phyloP scores from a whole-genome alignment of 768 basidiomycete genomes.

The Neoboletus brunneissimus region DNA sequence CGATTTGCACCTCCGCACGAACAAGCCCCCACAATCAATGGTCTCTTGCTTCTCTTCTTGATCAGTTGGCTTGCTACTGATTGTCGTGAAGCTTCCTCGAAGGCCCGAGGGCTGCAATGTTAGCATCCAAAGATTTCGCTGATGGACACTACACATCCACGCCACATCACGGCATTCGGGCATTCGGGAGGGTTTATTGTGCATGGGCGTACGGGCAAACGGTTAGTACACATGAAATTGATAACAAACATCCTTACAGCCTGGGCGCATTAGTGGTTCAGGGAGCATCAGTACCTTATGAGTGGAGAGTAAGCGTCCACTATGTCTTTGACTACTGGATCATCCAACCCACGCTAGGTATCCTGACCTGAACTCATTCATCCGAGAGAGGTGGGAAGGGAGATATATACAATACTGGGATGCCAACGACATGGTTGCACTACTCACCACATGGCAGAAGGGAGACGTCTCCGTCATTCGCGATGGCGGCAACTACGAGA shows the following conservation, averaged over 20 bases:
- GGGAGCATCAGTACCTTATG: slow-evolving; percentile 44
- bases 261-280: slow-evolving; percentile 53
- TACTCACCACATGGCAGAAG: slow-evolving; percentile 50
- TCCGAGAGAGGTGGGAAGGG: slow-evolving; percentile 51
- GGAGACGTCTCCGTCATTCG: slow-evolving; percentile 50
- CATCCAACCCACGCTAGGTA: slow-evolving; percentile 32
- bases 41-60: slow-evolving; percentile 24
- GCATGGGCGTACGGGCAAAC: slow-evolving; percentile 62
- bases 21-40: slow-evolving; percentile 57
- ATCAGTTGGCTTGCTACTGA: neutral
- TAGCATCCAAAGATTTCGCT: slow-evolving; percentile 53
- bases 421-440: slow-evolving; percentile 51
- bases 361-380: slow-evolving; percentile 46
- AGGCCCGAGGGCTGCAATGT: slow-evolving; percentile 54
- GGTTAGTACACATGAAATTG: slow-evolving; percentile 29
- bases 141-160: slow-evolving; percentile 49
- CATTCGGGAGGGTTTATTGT: slow-evolving; percentile 56
- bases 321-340: neutral
- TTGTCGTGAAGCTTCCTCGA: slow-evolving; percentile 50
- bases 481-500: slow-evolving; percentile 44
- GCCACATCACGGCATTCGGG: slow-evolving; percentile 51
- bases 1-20: slow-evolving; percentile 53
- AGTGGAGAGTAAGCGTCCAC: slow-evolving; percentile 36
- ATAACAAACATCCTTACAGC: neutral
- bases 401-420: slow-evolving; percentile 47